Percentiles rank a stretch among this genome's conserved stretches.
phyloP scores from a whole-genome alignment of 768 basidiomycete genomes.

The Roridomyces roridus region DNA sequence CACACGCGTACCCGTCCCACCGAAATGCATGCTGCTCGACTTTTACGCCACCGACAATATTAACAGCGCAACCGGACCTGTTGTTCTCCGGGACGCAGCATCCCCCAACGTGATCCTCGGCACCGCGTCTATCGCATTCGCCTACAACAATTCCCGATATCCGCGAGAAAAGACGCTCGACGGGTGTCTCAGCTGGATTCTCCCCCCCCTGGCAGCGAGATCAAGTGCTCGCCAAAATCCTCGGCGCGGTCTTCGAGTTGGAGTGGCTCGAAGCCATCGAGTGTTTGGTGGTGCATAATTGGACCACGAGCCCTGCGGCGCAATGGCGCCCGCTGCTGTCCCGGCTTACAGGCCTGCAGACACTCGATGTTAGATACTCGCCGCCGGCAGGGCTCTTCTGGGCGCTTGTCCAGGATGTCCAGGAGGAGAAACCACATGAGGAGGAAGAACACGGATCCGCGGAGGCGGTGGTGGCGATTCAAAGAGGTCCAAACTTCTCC shows the following conservation, averaged over 20 bases:
- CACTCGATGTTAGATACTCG: background rate
- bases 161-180: background rate
- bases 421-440: background rate
- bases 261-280: background rate
- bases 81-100: background rate
- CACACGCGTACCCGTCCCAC: background rate
- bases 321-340: background rate
- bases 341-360: background rate
- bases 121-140: background rate
- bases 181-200: background rate
- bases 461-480: background rate
- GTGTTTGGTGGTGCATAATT: background rate
- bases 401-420: constrained; percentile 2
- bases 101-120: background rate
- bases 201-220: background rate
- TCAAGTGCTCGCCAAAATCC: background rate
- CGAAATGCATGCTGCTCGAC: background rate
- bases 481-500: constrained; percentile 2
- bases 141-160: background rate
- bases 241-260: background rate
- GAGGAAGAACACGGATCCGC: background rate
- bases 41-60: background rate
- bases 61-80: background rate
- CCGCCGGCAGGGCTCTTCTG: constrained; percentile 8
- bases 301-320: background rate